phyloP scores from a whole-genome alignment of 2,329 filamentous ascomycete genomes.

The Rhinocladiella similis region DNA sequence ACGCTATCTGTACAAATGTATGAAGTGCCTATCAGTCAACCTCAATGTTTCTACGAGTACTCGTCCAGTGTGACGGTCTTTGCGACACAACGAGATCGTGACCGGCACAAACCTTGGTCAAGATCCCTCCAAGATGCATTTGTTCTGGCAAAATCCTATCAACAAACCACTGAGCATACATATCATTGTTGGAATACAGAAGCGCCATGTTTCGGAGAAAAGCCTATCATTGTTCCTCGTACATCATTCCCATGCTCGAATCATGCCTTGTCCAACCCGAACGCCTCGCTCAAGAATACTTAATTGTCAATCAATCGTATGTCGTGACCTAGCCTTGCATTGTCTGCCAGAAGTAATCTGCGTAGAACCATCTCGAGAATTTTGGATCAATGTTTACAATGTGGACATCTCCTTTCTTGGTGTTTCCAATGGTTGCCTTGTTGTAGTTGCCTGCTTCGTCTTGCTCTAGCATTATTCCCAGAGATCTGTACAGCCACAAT shows the following conservation, averaged over 20 bases:
- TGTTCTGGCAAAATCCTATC: too few relatives aligned
- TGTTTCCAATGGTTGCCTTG: constrained; percentile 82
- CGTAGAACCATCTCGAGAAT: constrained; percentile 88
- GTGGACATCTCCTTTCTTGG: constrained; percentile 85
- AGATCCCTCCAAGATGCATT: too few relatives aligned
- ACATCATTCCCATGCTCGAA: neutral
- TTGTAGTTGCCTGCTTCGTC: constrained; percentile 78
- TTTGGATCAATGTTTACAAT: constrained; percentile 93
- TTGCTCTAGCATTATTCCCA: constrained; percentile 88
- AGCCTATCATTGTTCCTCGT: too few relatives aligned
- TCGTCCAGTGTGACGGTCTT: too few relatives aligned
- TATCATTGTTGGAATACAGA: neutral
- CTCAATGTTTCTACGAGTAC: too few relatives aligned
- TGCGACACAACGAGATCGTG: too few relatives aligned
- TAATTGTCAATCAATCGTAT: neutral
- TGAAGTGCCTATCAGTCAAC: too few relatives aligned
- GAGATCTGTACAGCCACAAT: constrained; percentile 83
- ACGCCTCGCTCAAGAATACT: neutral
- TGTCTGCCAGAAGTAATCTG: constrained; percentile 93
- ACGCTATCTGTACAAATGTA: too few relatives aligned
- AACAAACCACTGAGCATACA: too few relatives aligned
- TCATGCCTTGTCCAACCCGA: neutral
- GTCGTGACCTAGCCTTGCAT: constrained; percentile 53
- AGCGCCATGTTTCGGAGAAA: neutral
- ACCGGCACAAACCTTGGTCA: too few relatives aligned